phyloP scores from a whole-genome alignment of 2,329 filamentous ascomycete species.

The Xylaria sp. region DNA sequence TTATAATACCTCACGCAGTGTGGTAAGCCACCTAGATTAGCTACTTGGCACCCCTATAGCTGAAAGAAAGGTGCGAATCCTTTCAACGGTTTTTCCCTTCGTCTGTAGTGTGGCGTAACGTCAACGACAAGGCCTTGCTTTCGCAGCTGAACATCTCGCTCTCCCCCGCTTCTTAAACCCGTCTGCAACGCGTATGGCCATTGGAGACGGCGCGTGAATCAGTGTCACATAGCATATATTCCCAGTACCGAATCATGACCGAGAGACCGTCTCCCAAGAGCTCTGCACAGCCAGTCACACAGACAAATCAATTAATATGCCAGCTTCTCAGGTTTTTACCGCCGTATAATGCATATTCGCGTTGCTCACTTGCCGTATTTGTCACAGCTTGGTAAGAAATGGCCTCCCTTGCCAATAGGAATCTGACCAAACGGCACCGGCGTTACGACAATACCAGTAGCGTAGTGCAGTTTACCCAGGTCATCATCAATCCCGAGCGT shows the following conservation, averaged over 20 bases:
- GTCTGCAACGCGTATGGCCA: not conserved
- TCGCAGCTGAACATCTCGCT: slow-evolving; percentile 10
- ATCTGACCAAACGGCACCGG: not conserved
- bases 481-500: not conserved
- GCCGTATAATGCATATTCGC: slow-evolving; percentile 12
- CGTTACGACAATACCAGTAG: not conserved
- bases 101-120: not conserved
- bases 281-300: slow-evolving; percentile 8
- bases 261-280: not conserved
- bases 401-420: slow-evolving; percentile 12
- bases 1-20: not conserved
- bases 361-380: slow-evolving; percentile 14
- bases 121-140: slow-evolving; percentile 3
- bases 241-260: not conserved
- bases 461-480: not conserved
- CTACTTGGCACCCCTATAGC: not conserved
- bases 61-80: no score
- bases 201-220: not conserved
- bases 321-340: slow-evolving; percentile 3
- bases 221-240: not conserved
- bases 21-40: not conserved
- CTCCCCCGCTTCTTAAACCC: not conserved
- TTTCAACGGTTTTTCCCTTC: not conserved
- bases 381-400: slow-evolving; percentile 26
- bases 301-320: slow-evolving; percentile 29